Evolutionary conservation across 129 eudicot species (phyloP), one percentile per base, ranked within the genome.

Genomic region (Silybum marianum): DNA sequence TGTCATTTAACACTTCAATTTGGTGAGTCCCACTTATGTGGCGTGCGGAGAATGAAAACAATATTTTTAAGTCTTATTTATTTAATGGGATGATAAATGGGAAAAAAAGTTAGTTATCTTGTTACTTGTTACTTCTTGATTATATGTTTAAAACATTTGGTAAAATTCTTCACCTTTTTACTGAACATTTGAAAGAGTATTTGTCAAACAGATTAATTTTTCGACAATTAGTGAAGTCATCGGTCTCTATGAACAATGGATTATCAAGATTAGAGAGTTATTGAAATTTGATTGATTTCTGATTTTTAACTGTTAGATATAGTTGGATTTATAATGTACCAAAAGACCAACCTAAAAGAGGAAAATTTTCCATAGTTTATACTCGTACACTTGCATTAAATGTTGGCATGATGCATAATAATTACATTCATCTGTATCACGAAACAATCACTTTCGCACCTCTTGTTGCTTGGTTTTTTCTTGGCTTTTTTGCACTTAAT

Each of bases 1-100:
- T 42, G 28, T 62, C 51, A 24, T 54, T 46, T 26, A 75, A 58
- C 69, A 75, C 44, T 30, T 75, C 10, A 46, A 60, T 46, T 30
- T 65, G 9, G 67, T 81, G 73, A 19, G 73, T 81, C 30, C n/a
- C 24, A 42, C 34, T 39, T 81, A 63, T 73, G 78, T 81, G 79
- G 67, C 39, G 67, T 23, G 25, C 32, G 38, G 58, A 70, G 69
- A 48, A 70, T 70, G 58, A 79, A 69, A 30, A 48, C 32, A 25
- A 21, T 69, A 80, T 13, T 58, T 9, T 28, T 2, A 66, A 69
- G 71, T 40, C 75, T 13, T 44, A 44, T 44, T 44, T 44, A 44
- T 11, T 40, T 46, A 25, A 76, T 76, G 12, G 71, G 71, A 58
- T 26, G 71, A 60, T 60, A 74, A 74, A 40, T 7, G 63, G 21